Base-by-base conservation (phyloP, 164 flowering plant species). In the Chloranthus sessilifolius region DNA sequence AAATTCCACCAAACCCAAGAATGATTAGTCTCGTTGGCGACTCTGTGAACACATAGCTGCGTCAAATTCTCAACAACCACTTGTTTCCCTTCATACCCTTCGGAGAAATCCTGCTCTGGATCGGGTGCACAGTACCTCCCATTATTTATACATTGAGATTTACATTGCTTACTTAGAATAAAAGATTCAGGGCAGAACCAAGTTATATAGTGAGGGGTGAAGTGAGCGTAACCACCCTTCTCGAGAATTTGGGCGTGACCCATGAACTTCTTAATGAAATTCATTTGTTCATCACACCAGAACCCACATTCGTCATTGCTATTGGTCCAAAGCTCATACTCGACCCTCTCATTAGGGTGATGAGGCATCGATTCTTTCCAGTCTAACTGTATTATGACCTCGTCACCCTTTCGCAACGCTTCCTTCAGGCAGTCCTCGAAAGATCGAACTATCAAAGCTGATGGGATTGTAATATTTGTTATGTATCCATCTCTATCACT, bases 1-100 rank as follows among this genome's bases (percentile, higher is more conserved):
- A 58, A 90, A 50, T 90, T 95, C 97, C 97, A 90, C 97, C 97
- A 90, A 52, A 84, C 80, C 97, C 97, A 90, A 0, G 97, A 65
- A 20, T 79, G 65, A 17, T 66, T 62, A 34, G 62, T 77, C 65
- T 79, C 86, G 50, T 86, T 86, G 24, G 91, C 88, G 45, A 84
- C 95, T 62, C 82, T 73, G 43, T 77, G 83, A 27, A 90, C 92
- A 59, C 97, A 86, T 21, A 84, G 75, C 70, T 90, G 97, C 69
- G 95, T 76, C 63, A 90, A 53, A 50, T 90, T 90, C 78, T 90
- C 94, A 44, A 77, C 21, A 40, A 90, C 90, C 37, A 90, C 88
- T 50, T 90, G 91, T 46, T 82, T 90, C 47, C 97, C 97, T 31
- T 82, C 67, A 65, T 84, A 90, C 27, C 97, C 97, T 25, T 47